phyloP scores from a whole-genome alignment of 2,329 filamentous ascomycete genomes.

The Coniochaeta ligniaria region DNA sequence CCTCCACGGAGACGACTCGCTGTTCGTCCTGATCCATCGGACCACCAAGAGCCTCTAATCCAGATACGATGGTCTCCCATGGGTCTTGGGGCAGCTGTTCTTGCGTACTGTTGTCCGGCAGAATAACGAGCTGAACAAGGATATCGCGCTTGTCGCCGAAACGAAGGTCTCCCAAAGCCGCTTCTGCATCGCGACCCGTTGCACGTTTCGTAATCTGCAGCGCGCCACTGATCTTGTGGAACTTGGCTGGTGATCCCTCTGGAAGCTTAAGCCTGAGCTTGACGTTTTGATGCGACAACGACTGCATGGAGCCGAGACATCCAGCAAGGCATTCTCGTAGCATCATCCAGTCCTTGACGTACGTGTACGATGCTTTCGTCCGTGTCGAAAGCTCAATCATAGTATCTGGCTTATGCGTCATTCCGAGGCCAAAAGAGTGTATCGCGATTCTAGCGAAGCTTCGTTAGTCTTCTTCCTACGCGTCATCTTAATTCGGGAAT shows the following conservation, averaged over 20 bases:
- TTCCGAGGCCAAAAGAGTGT: slow-evolving; percentile 90
- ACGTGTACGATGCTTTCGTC: slow-evolving; percentile 95
- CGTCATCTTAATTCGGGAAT: not conserved
- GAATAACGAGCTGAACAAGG: slow-evolving; percentile 86
- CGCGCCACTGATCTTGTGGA: slow-evolving; percentile 96
- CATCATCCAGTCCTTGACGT: slow-evolving; percentile 99
- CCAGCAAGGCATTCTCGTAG: slow-evolving; percentile 91
- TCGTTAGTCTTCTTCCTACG: slow-evolving; percentile 15
- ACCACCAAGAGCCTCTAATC: slow-evolving; percentile 85
- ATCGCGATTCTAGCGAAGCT: slow-evolving; percentile 66
- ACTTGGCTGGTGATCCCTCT: slow-evolving; percentile 94
- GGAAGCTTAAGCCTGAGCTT: slow-evolving; percentile 91
- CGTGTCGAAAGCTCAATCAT: slow-evolving; percentile 96
- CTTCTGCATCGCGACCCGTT: slow-evolving; percentile 89
- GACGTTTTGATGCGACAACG: slow-evolving; percentile 95
- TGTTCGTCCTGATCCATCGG: slow-evolving; percentile 81
- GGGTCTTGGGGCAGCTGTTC: slow-evolving; percentile 87
- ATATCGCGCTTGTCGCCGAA: slow-evolving; percentile 95
- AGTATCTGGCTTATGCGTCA: slow-evolving; percentile 97
- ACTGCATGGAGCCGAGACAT: slow-evolving; percentile 85
- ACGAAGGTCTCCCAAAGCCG: slow-evolving; percentile 80
- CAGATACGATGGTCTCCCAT: slow-evolving; percentile 96
- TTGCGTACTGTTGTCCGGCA: slow-evolving; percentile 74
- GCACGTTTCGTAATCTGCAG: slow-evolving; percentile 95
- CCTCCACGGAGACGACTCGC: slow-evolving; percentile 78